Percentiles rank a stretch among this genome's conserved stretches.
Conservation (phyloP, 345 rosid genomes). For the Aquilaria malaccensis region DNA sequence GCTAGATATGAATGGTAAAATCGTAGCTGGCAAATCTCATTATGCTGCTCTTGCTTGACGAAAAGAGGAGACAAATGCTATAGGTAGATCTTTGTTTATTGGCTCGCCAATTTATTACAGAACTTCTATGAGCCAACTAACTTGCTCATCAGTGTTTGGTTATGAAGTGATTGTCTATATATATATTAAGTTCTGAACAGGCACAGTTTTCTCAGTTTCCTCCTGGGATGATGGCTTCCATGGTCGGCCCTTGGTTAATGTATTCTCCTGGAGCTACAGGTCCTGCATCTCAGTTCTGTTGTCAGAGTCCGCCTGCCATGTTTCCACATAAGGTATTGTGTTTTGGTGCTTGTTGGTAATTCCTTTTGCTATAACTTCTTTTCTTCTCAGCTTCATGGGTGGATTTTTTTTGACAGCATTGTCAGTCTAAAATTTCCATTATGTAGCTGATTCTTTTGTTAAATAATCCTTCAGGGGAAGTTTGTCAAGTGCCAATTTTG, state of each 20-base stretch:
- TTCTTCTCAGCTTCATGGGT: not conserved
- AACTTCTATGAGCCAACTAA: not conserved
- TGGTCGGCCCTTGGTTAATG: constrained; percentile 75
- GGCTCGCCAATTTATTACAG: too few species aligned
- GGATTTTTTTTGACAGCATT: too few species aligned
- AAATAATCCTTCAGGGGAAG: not conserved
- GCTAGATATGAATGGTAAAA: constrained; percentile 85
- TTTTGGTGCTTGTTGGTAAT: not conserved
- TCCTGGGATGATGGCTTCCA: constrained; percentile 65
- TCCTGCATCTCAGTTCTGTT: constrained; percentile 77
- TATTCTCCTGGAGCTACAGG: constrained; percentile 78
- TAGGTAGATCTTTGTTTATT: constrained; percentile 35
- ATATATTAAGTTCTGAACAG: constrained; percentile 23
- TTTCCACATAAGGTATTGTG: constrained; percentile 65
- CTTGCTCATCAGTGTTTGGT: not conserved
- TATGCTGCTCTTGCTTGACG: constrained; percentile 93
- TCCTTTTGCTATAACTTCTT: not conserved
- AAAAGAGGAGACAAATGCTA: constrained; percentile 89
- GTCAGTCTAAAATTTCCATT: too few species aligned
- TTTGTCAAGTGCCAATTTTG: not conserved
- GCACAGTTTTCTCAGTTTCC: constrained; percentile 90
- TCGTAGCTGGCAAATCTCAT: constrained; percentile 78
- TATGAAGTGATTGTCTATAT: not conserved
- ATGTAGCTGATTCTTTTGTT: not conserved
- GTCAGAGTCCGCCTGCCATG: constrained; percentile 76